A percentile compares a stretch with the other conserved stretches of the same genome.
These are phyloP conservation scores for Aciculoconidium aculeatum DNA, from an alignment of 805 yeast species.

Conservation along the genomic window DNA sequence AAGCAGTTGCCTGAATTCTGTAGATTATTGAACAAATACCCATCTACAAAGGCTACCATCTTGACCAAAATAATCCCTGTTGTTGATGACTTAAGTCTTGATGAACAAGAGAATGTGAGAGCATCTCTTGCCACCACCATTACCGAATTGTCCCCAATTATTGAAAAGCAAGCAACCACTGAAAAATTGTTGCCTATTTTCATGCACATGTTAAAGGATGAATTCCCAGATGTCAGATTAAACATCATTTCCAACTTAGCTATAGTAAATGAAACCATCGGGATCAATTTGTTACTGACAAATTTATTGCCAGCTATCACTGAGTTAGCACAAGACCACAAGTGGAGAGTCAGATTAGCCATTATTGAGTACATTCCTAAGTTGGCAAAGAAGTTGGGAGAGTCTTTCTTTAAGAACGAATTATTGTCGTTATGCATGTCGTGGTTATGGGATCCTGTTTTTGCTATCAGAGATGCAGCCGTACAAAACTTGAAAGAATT, in stretches of 20 bases:
- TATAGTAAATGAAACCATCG: conserved; percentile 89
- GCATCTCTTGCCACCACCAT: conserved; percentile 86
- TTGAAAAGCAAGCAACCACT: conserved; percentile 80
- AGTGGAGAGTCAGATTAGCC: conserved; percentile 97
- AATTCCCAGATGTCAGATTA: conserved; percentile 91
- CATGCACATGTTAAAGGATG: conserved; percentile 91
- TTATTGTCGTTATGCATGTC: conserved; percentile 85
- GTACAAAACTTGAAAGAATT: conserved; percentile 74
- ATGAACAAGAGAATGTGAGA: conserved; percentile 89
- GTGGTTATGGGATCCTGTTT: conserved; percentile 99
- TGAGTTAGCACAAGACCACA: conserved; percentile 91
- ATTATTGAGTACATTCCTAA: conserved; percentile 95
- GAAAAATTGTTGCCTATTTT: conserved; percentile 82
- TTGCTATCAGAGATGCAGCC: conserved; percentile 94
- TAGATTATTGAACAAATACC: conserved; percentile 37
- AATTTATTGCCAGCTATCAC: conserved; percentile 92
- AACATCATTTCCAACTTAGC: conserved; percentile 91
- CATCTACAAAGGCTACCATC: conserved; percentile 41
- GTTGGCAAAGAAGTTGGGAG: conserved; percentile 90
- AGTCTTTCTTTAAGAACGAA: conserved; percentile 86
- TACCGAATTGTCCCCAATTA: conserved; percentile 77
- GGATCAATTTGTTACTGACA: conserved; percentile 81
- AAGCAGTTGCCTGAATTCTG: conserved; percentile 82
- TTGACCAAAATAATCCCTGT: conserved; percentile 73
- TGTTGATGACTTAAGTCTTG: conserved; percentile 78